Evolutionary conservation across 1,284 basidiomycete species (phyloP).

Genomic region (Takashimella tepidaria): DNA sequence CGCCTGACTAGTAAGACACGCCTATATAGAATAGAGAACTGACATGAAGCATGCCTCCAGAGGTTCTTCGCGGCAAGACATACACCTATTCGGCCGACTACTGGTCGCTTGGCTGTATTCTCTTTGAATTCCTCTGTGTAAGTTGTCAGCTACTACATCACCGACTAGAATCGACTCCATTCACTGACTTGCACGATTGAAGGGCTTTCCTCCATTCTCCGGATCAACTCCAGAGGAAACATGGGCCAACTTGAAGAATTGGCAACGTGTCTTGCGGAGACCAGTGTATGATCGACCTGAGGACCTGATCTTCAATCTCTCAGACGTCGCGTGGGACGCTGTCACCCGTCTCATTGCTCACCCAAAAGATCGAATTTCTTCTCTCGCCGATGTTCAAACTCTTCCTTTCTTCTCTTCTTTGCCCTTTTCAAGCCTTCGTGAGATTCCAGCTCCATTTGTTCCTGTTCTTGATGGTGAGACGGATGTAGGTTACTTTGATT

Average conservation of each 20-base stretch:
- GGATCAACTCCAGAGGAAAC: conserved; percentile 95
- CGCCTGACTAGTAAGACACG: conserved; percentile 72
- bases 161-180: no score
- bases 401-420: conserved; percentile 81
- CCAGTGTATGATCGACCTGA: conserved; percentile 95
- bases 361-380: conserved; percentile 71
- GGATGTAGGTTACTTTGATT: conserved; percentile 98
- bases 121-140: conserved; percentile 86
- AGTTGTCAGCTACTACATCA: conserved; percentile 7
- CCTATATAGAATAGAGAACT: not conserved
- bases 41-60: conserved; percentile 50
- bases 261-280: conserved; percentile 82
- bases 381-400: conserved; percentile 64
- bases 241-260: conserved; percentile 98
- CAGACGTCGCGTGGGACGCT: conserved; percentile 93
- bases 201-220: conserved; percentile 94
- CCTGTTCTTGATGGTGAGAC: conserved; percentile 91
- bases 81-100: conserved; percentile 97
- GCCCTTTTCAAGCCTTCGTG: conserved; percentile 72
- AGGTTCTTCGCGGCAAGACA: conserved; percentile 88
- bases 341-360: conserved; percentile 73
- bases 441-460: conserved; percentile 83
- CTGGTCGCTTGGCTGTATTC: conserved; percentile 97
- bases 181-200: conserved; percentile 3
- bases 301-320: conserved; percentile 95